These are phyloP conservation scores for Auriscalpium vulgare DNA, from an alignment of 768 basidiomycete genomes.

Conservation along the genomic window DNA sequence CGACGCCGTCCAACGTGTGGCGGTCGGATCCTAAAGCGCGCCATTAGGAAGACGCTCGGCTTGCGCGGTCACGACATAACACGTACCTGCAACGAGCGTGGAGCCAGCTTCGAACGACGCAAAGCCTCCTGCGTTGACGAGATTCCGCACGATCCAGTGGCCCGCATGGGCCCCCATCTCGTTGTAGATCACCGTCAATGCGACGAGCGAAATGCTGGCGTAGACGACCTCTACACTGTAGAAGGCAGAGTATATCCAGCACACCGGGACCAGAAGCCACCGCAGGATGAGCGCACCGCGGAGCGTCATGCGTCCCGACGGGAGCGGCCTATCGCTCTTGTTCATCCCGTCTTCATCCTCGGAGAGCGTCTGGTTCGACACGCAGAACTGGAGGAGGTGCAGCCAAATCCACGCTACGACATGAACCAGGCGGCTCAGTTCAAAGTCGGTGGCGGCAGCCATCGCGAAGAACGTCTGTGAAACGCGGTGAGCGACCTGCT, in stretches of 20 bases:
- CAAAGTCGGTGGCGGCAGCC: constrained; percentile 10
- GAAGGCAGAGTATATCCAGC: constrained; percentile 16
- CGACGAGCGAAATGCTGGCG: constrained; percentile 12
- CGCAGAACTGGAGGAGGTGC: constrained; percentile 23
- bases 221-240: constrained; percentile 12
- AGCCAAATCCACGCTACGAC: constrained; percentile 24
- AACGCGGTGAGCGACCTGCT: background rate
- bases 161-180: constrained; percentile 16
- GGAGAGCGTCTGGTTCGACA: constrained; percentile 24
- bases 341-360: constrained; percentile 22
- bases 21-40: background rate
- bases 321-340: constrained; percentile 26
- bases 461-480: constrained; percentile 10
- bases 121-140: constrained; percentile 29
- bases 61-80: background rate
- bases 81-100: constrained; percentile 29
- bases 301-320: constrained; percentile 21
- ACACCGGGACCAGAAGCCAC: constrained; percentile 21
- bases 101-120: constrained; percentile 32
- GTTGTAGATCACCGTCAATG: constrained; percentile 19
- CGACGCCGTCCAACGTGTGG: constrained; percentile 20
- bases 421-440: constrained; percentile 3
- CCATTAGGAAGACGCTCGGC: background rate
- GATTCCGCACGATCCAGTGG: constrained; percentile 29
- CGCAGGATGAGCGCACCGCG: constrained; percentile 17